Base-by-base conservation (phyloP, 2,329 filamentous ascomycete species). In the Beauveria pseudobassiana region DNA sequence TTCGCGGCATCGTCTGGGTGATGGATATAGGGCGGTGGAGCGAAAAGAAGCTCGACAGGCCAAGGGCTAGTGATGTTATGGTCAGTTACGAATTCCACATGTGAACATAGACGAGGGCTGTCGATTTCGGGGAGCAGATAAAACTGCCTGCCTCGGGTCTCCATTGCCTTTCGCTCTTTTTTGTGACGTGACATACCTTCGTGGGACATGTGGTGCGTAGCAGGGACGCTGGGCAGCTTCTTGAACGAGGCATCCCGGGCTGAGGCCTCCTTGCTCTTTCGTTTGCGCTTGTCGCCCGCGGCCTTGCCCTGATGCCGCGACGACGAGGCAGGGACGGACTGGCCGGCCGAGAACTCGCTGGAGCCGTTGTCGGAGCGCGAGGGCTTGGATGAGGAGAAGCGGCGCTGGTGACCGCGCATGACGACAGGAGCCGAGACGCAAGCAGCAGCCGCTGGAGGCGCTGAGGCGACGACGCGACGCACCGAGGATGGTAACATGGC, bases 21-120 rank as follows among this genome's bases (percentile, higher is more conserved):
- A 97, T 86, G 61, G 91, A 96, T 70, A 99, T 93, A 51, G 95
- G 95, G 64, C 95, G 87, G 77, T 99, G 91, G 67, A 96, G 88
- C 65, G 93, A 96, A 80, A 98, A 98, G 82, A 99, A 98, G 63
- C 89, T 89, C 8, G 93, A 95, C 51, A 96, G 81, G 65, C 89
- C 88, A 64, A 98, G 83, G 71, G 96, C 95, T 98, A 67, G 65
- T 30, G 16, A 46, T 24, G n/a, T 7, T 9, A 22, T 54, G 54
- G 62, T 70, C 57, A 67, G 67, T 58, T 20, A 6, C 40, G 22
- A 51, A 34, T 22, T 43, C 5, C 14, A 20, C 30, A 52, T 16
- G 34, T 38, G 34, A 28, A 16, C 42, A 50, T 22, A 14, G 38
- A 22, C 34, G n/a, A 43, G 26, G 8, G 28, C 18, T 51, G 49